These are phyloP conservation scores for Cercophora sp. DNA, from an alignment of 495 filamentous ascomycete species.

Conservation along the genomic window DNA sequence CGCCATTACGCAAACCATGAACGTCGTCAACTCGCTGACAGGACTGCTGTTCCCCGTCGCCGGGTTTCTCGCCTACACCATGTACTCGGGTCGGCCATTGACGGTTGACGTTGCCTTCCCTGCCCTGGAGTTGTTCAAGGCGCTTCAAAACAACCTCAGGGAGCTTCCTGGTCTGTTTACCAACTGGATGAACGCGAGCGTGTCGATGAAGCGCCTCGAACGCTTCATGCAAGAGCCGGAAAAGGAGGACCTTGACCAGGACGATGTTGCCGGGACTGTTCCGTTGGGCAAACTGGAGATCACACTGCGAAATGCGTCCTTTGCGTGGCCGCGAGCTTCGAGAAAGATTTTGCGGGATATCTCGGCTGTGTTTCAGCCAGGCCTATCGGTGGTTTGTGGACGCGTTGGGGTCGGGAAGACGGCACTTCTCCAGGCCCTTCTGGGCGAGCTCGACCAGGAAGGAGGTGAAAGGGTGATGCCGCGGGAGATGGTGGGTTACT, in stretches of 20 bases:
- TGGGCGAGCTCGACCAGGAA: slow-evolving; percentile 72
- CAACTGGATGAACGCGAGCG: slow-evolving; percentile 65
- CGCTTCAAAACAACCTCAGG: slow-evolving; percentile 65
- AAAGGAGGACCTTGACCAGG: slow-evolving; percentile 49
- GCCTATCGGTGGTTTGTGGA: slow-evolving; percentile 61
- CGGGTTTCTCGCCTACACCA: slow-evolving; percentile 73
- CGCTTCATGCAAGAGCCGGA: slow-evolving; percentile 80
- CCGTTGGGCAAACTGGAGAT: slow-evolving; percentile 34
- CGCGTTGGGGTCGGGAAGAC: slow-evolving; percentile 80
- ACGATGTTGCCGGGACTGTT: slow-evolving; percentile 15
- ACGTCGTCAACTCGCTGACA: slow-evolving; percentile 58
- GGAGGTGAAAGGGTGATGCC: slow-evolving; percentile 56
- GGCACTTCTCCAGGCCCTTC: slow-evolving; percentile 69
- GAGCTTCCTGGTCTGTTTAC: slow-evolving; percentile 70
- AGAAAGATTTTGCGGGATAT: slow-evolving; percentile 61
- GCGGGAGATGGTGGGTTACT: slow-evolving; percentile 72
- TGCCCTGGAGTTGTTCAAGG: slow-evolving; percentile 69
- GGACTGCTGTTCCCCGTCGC: slow-evolving; percentile 72
- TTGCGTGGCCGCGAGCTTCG: slow-evolving; percentile 68
- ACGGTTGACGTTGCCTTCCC: slow-evolving; percentile 78
- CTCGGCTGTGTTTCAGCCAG: slow-evolving; percentile 55
- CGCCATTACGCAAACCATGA: slow-evolving; percentile 56
- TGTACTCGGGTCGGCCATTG: slow-evolving; percentile 58
- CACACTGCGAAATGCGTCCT: slow-evolving; percentile 59
- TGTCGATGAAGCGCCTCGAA: slow-evolving; percentile 74